Evolutionary conservation across 768 basidiomycete genomes (phyloP), one percentile per base, ranked within the genome.

Genomic region (Xerocomellus chrysenteron): DNA sequence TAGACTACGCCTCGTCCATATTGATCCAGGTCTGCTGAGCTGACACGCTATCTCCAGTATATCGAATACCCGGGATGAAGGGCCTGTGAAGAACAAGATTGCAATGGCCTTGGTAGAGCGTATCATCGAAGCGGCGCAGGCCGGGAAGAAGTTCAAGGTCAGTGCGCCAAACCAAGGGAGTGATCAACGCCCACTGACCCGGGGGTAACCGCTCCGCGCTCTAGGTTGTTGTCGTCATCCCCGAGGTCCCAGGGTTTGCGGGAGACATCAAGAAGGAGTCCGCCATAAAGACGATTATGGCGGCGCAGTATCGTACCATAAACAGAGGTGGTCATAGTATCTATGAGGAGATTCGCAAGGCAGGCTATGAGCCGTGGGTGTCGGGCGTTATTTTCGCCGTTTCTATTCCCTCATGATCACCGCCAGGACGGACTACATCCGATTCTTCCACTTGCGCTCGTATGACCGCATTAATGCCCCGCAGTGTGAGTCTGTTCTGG

Each of bases 401-500:
- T 39, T 44, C 21, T 28, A 19, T 45, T 28, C 30, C 17, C 43
- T 51, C 56, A 53, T 24, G 16, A 36, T 46, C 35, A 19, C 50
- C 41, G 16, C 46, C 58, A 92, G 92, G n/a, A 65, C 76, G 74
- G 86, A 94, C 55, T 94, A 88, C 68, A 90, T 97, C 63, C 82
- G 87, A 12, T 93, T 97, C 80, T 98, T 91, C 75, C 94, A 98
- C 73, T 79, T 99, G 26, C 83, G 97, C 32, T 77, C 87, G 1
- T 99, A 95, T 68, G 95, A 98, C 67, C 80, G 94, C 26, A 91
- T 95, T 66, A 94, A 94, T 65, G 86, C 87, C 0, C 88, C 91
- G 2, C 70, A 75, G 59, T 73, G 86, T 86, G 57, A 65, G 81
- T 68, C 6, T 14, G 32, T 6, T 33, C 24, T 13, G n/a, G 0